Evolutionary conservation across 352 stramenopile species (phyloP).

Genomic region (Discostella stelligera): DNA sequence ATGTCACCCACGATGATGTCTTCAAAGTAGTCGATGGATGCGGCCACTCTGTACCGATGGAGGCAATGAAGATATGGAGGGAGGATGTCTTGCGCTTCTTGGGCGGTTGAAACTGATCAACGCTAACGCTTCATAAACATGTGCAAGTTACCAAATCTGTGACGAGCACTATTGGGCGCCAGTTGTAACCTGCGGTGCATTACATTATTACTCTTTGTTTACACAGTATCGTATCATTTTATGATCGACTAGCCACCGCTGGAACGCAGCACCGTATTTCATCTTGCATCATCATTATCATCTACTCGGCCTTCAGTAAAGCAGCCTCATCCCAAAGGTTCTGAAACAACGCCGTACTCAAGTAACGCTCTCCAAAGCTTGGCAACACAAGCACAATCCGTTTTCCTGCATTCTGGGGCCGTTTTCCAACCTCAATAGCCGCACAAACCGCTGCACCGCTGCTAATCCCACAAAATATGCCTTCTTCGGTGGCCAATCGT

Average conservation of each 20-base stretch:
- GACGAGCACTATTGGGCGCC: no score
- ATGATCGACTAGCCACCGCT: background rate
- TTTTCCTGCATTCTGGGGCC: constrained; percentile 86
- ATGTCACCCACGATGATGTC: background rate
- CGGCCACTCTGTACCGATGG: constrained; percentile 56
- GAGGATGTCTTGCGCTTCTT: constrained; percentile 52
- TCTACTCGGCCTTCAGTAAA: constrained; percentile 76
- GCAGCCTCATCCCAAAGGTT: constrained; percentile 85
- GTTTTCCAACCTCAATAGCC: constrained; percentile 74
- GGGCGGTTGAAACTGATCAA: background rate
- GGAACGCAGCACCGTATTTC: background rate
- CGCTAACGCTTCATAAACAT: no score
- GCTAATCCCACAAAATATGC: constrained; percentile 90
- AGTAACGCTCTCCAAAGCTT: constrained; percentile 87
- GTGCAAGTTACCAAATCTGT: no score
- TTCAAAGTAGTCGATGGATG: constrained; percentile 40
- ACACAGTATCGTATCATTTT: no score
- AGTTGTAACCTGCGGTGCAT: no score
- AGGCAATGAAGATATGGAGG: constrained; percentile 48
- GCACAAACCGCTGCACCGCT: constrained; percentile 82
- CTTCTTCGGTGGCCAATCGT: constrained; percentile 88
- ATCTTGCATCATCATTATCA: background rate
- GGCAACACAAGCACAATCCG: constrained; percentile 86
- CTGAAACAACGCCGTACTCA: constrained; percentile 86
- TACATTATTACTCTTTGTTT: no score